Base-by-base conservation (phyloP, 1,284 basidiomycete species). In the Naganishia albida region DNA sequence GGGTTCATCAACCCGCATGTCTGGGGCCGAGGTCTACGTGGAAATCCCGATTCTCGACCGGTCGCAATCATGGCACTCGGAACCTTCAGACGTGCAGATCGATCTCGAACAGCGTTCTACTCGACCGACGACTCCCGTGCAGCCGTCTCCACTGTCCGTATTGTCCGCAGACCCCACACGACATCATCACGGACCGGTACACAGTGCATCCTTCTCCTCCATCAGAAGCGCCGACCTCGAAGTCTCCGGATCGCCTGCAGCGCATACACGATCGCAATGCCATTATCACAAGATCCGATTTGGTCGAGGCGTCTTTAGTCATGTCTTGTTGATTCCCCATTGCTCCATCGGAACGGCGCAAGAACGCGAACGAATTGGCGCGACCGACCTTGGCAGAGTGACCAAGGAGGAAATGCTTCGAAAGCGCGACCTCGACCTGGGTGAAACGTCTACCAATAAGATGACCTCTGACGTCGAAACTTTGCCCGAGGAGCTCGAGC, bases 241-340 rank as follows among this genome's bases (percentile, higher is more conserved):
- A 16, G 46, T 55, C 30, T 48, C 42, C 30, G 64, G 59, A 26
- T 62, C 56, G 13, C 67, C 67, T 7, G 67, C 67, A n/a, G 59
- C 56, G 13, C 57, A 55, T 25, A 67, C 67, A 16, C 63, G 67
- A 38, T 67, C 67, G 7, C 63, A 64, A 26, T 67, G 67, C 25
- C 39, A 55, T 50, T 67, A 67, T 28, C 67, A 67, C 67, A 67
- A 67, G 48, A 55, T 67, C 7, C 56, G 52, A 25, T 64, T 67
- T 40, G 63, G 53, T 8, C 23, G 42, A 50, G 59, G 63, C n/a
- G 52, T 46, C 26, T 43, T 42, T 30, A 40, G 51, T 16, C 67
- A 60, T 39, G 46, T 54, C 39, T 23, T 67, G 52, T 44, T 67
- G 7, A 54, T 67, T 6, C 63, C 63, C 18, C 48, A 60, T 26